A percentile compares a stretch with the other conserved stretches of the same genome.
phyloP scores from a whole-genome alignment of 208 protist species.

The Leishmania mexicana region DNA sequence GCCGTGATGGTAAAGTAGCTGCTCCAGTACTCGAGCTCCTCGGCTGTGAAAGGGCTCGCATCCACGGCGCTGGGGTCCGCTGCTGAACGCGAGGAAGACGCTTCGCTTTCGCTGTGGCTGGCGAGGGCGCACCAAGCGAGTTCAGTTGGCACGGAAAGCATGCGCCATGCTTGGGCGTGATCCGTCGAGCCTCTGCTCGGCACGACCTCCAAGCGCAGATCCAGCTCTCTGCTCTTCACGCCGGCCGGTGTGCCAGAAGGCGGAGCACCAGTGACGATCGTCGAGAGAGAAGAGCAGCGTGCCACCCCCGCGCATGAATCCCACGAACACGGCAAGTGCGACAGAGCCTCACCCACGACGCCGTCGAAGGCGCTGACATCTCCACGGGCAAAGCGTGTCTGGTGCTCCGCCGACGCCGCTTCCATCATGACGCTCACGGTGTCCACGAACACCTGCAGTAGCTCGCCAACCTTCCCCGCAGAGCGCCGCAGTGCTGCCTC shows the following conservation, averaged over 20 bases:
- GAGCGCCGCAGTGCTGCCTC: conserved; percentile 8
- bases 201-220: conserved; percentile 4
- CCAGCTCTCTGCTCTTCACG: neutral
- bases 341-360: neutral
- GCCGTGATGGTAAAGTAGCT: conserved; percentile 11
- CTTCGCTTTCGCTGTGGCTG: neutral
- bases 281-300: neutral
- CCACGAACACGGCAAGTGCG: neutral
- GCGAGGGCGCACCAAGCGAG: conserved; percentile 20
- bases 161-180: neutral
- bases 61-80: neutral
- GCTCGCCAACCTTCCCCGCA: conserved; percentile 13
- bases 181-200: too few relatives aligned
- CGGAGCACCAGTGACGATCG: neutral
- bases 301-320: neutral
- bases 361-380: neutral
- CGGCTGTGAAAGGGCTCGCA: conserved; percentile 1
- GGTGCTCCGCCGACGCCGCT: neutral
- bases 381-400: neutral
- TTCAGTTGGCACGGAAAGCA: conserved; percentile 17
- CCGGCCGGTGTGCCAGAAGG: neutral
- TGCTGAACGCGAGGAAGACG: neutral
- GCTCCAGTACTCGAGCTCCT: conserved; percentile 27
- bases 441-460: conserved; percentile 26
- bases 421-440: conserved; percentile 16